These are phyloP conservation scores for Penicillium sp. DNA, from an alignment of 2,329 filamentous ascomycete species.

Conservation along the genomic window DNA sequence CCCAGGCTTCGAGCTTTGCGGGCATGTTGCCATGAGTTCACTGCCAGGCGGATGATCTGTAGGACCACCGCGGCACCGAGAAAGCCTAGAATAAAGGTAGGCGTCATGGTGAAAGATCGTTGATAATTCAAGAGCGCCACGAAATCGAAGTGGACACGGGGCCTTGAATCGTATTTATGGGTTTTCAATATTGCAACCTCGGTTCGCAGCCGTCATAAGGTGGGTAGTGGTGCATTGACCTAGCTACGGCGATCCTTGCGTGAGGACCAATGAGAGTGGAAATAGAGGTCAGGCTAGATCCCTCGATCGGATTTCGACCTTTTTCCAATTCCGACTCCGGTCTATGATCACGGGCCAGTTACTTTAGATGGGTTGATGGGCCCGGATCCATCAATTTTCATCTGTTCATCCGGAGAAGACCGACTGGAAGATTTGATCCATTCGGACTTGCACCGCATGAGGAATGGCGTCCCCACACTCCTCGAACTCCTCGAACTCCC, in stretches of 20 bases:
- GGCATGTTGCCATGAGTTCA: constrained; percentile 27
- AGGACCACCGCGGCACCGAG: constrained; percentile 25
- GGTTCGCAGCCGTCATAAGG: neutral
- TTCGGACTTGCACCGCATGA: neutral
- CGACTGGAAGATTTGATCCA: neutral
- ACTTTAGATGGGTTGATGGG: neutral
- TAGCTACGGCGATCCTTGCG: neutral
- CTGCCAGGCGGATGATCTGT: constrained; percentile 22
- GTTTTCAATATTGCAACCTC: neutral
- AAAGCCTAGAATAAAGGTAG: constrained; percentile 23
- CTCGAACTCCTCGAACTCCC: no score
- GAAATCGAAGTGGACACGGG: neutral
- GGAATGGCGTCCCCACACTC: neutral
- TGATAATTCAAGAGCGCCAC: neutral
- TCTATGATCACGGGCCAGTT: neutral
- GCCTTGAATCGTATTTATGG: neutral
- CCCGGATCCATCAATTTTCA: neutral
- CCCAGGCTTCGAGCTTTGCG: constrained; percentile 26
- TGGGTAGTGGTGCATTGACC: neutral
- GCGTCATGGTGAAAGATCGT: constrained; percentile 12
- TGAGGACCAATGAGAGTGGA: constrained; percentile 6
- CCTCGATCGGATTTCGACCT: constrained; percentile 8
- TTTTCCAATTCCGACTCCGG: constrained; percentile 11
- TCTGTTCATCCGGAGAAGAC: neutral
- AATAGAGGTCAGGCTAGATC: constrained; percentile 8